Percentiles rank a stretch among this genome's conserved stretches.
Evolutionary conservation across 176 grass and related monocot species (phyloP).

Genomic region (Oryza glaberrima): DNA sequence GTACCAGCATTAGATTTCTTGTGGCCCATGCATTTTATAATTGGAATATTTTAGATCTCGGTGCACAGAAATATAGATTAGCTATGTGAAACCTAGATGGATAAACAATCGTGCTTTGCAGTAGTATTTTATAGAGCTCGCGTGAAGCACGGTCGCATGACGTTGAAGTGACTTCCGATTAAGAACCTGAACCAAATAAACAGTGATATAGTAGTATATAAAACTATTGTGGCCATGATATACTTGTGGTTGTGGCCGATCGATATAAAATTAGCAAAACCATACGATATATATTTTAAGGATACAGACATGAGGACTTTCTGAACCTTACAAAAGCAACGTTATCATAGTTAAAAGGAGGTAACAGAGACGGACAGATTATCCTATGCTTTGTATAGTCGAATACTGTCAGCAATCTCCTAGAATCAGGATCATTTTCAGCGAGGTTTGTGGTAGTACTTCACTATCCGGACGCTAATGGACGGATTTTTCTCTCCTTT

Average conservation of each 20-base stretch:
- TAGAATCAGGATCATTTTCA: background rate
- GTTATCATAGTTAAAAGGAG: background rate
- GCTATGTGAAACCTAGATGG: background rate
- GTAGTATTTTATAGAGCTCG: background rate
- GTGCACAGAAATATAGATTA: background rate
- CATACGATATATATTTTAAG: background rate
- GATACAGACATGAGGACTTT: slow-evolving; percentile 12
- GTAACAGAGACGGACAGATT: slow-evolving; percentile 7
- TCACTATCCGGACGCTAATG: background rate
- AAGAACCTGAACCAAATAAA: background rate
- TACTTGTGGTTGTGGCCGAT: background rate
- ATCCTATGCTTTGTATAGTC: background rate
- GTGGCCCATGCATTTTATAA: background rate
- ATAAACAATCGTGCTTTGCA: background rate
- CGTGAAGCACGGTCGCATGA: background rate
- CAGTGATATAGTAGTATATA: background rate
- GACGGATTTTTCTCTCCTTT: background rate
- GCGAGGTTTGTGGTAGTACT: background rate
- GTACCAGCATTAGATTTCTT: background rate
- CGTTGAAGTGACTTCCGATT: background rate
- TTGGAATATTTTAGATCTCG: background rate
- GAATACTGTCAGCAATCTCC: background rate
- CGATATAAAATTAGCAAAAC: background rate
- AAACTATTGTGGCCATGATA: background rate
- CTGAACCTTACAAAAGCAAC: slow-evolving; percentile 9